A percentile compares a stretch with the other conserved stretches of the same genome.
Conservation (phyloP, 768 basidiomycete genomes). For the Tulasnella sp. region DNA sequence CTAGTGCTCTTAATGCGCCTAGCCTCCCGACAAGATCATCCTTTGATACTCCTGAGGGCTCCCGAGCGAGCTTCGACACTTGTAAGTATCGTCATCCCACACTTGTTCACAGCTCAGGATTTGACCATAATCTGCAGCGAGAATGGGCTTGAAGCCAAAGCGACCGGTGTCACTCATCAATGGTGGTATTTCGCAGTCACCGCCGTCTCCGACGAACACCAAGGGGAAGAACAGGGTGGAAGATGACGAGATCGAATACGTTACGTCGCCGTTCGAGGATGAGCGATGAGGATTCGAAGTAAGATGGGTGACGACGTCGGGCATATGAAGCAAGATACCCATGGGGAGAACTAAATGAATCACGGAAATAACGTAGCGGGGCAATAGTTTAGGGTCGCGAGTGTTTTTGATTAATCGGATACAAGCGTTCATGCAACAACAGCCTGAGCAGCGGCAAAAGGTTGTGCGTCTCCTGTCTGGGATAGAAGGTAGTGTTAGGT, state of each 20-base stretch:
- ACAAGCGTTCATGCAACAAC: background rate
- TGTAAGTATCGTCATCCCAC: constrained; percentile 11
- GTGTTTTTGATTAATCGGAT: no score
- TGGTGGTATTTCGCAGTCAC: background rate
- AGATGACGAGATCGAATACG: constrained; percentile 21
- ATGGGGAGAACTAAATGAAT: no score
- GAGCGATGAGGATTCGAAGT: background rate
- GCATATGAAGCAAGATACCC: no score
- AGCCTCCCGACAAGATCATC: constrained; percentile 1
- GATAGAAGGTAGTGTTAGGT: background rate
- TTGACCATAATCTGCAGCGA: constrained; percentile 31
- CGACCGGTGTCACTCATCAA: constrained; percentile 49
- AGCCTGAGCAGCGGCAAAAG: constrained; percentile 20
- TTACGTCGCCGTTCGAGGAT: constrained; percentile 24
- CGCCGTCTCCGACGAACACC: background rate
- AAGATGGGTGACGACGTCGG: no score
- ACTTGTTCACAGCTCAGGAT: background rate
- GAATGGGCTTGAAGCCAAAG: constrained; percentile 62
- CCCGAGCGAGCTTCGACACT: constrained; percentile 16
- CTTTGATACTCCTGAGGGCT: constrained; percentile 1
- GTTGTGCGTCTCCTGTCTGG: constrained; percentile 30
- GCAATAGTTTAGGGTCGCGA: no score
- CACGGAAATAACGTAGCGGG: no score
- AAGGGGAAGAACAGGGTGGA: constrained; percentile 9
- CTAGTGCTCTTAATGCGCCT: background rate